phyloP scores from a whole-genome alignment of 257 asterid species.

The Solanum neorickii region DNA sequence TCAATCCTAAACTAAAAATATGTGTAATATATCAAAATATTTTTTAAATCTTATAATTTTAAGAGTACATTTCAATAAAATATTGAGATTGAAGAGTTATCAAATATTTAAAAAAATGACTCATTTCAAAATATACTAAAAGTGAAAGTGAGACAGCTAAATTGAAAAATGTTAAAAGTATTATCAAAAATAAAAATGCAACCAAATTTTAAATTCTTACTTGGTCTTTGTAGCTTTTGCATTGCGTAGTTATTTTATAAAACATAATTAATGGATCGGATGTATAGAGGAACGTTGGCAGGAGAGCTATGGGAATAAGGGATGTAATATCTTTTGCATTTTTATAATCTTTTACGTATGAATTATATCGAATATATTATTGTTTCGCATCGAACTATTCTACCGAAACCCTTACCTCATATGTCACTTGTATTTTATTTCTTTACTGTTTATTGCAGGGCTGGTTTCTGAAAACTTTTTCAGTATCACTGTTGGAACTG shows the following conservation, averaged over 20 bases:
- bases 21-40: background rate
- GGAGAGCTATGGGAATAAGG: background rate
- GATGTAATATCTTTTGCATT: background rate
- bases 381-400: background rate
- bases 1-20: no score
- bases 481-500: background rate
- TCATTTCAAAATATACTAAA: no score
- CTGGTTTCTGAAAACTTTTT: background rate
- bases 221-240: background rate
- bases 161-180: background rate
- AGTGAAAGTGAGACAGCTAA: background rate
- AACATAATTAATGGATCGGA: no score
- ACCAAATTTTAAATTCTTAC: background rate
- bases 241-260: background rate
- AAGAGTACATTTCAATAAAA: background rate
- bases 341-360: background rate
- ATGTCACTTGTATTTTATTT: background rate
- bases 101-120: background rate
- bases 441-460: background rate
- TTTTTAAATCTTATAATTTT: background rate
- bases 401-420: background rate
- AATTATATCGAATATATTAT: no score
- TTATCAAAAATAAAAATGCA: background rate
- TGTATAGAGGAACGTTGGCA: background rate
- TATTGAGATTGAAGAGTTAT: background rate